Percentiles rank a stretch among this genome's conserved stretches.
Evolutionary conservation across 2,329 filamentous ascomycete species (phyloP).

Genomic region (Ceratocystis variospora): DNA sequence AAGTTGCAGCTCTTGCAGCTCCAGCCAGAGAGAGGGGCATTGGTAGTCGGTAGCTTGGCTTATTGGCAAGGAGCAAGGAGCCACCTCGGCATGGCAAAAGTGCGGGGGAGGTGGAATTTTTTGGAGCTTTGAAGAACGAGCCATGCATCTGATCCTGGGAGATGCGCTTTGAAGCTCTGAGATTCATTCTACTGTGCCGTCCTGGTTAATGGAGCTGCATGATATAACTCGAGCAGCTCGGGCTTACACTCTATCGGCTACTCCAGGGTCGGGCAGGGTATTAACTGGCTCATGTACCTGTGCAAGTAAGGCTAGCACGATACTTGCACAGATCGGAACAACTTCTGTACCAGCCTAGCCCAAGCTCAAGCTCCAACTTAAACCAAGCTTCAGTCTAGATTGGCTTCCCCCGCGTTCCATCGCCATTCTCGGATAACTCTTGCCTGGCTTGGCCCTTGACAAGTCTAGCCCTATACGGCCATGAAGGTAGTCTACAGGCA

Average conservation of each 20-base stretch:
- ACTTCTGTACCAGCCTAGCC: neutral
- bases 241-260: too few species aligned
- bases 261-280: too few species aligned
- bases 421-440: neutral
- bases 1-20: slow-evolving; percentile 3
- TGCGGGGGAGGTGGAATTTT: slow-evolving; percentile 4
- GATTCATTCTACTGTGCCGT: neutral
- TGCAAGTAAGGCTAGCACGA: neutral
- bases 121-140: neutral
- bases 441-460: neutral
- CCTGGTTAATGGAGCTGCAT: neutral
- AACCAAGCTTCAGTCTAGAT: neutral
- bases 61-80: neutral
- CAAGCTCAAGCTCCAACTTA: neutral
- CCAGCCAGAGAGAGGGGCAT: neutral
- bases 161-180: neutral
- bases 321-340: too few species aligned
- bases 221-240: neutral
- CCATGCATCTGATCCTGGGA: neutral
- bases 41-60: neutral
- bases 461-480: neutral
- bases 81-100: neutral
- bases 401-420: neutral
- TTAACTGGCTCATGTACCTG: neutral
- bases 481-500: neutral